A percentile compares a stretch with the other conserved stretches of the same genome.
phyloP scores from a whole-genome alignment of 768 basidiomycete genomes.

The Coprinellus micaceus region DNA sequence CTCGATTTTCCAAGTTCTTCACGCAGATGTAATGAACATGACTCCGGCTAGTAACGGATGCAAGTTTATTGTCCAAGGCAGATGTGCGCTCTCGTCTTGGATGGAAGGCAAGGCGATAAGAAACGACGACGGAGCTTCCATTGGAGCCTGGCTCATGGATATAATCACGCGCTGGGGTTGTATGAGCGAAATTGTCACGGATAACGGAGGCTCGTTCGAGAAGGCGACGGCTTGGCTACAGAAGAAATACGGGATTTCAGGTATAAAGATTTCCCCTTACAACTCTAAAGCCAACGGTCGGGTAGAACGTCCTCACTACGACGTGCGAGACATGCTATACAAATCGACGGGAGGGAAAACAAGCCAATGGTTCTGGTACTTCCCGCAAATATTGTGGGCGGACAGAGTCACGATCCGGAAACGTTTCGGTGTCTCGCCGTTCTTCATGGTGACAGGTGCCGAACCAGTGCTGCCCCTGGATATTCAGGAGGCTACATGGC shows the following conservation, averaged over 20 bases:
- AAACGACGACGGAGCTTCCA: constrained; percentile 16
- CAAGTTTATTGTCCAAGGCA: constrained; percentile 22
- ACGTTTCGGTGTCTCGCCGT: constrained; percentile 25
- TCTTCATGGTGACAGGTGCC: constrained; percentile 27
- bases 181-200: constrained; percentile 28
- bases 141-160: constrained; percentile 25
- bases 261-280: constrained; percentile 18
- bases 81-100: constrained; percentile 16
- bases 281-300: constrained; percentile 21
- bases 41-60: constrained; percentile 14
- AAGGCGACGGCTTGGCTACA: no score
- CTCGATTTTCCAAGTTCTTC: constrained; percentile 21
- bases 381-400: constrained; percentile 31
- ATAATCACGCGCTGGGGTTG: constrained; percentile 37
- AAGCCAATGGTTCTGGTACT: constrained; percentile 26
- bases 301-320: constrained; percentile 20
- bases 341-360: constrained; percentile 21
- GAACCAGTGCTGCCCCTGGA: constrained; percentile 29
- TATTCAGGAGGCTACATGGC: constrained; percentile 24
- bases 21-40: constrained; percentile 24
- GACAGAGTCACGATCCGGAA: constrained; percentile 23
- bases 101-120: constrained; percentile 20
- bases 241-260: constrained; percentile 18
- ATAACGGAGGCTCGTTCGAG: no score
- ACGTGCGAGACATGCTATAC: constrained; percentile 17